Conservation (phyloP, 371 early-diverging fungal species). For the Mortierella sp. region DNA sequence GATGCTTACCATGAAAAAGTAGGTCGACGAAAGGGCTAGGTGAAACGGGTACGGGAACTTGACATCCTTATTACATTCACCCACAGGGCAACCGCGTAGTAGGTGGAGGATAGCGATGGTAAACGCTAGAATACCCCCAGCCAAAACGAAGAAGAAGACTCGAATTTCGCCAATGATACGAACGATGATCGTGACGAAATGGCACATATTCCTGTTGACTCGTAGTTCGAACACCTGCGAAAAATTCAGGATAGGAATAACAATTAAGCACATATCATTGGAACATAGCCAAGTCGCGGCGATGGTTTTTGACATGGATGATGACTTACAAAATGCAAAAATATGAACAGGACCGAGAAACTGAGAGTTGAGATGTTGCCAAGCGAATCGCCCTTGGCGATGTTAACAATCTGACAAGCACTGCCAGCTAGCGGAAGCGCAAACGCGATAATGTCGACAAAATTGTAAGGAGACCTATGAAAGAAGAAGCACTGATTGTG, state of each 20-base stretch:
- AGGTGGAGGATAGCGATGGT: constrained; percentile 23
- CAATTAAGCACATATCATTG: no score
- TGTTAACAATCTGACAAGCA: constrained; percentile 4
- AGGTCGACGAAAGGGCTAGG: constrained; percentile 21
- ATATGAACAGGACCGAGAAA: constrained; percentile 23
- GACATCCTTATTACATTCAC: neutral
- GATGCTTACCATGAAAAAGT: constrained; percentile 46
- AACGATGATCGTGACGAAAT: constrained; percentile 16
- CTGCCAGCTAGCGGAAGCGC: constrained; percentile 11
- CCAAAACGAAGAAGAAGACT: constrained; percentile 6
- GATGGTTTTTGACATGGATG: no score
- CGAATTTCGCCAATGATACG: constrained; percentile 10
- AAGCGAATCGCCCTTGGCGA: neutral
- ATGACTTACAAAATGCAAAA: constrained; percentile 25
- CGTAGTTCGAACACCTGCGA: constrained; percentile 28
- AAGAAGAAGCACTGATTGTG: neutral
- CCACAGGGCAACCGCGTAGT: constrained; percentile 12
- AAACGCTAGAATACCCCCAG: constrained; percentile 17
- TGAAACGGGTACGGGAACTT: constrained; percentile 9
- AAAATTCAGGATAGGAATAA: no score
- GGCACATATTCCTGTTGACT: constrained; percentile 11
- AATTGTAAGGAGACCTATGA: constrained; percentile 16
- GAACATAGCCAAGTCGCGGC: no score
- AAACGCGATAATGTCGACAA: constrained; percentile 17
- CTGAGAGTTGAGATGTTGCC: constrained; percentile 8